A percentile compares a stretch with the other conserved stretches of the same genome.
Conservation (phyloP, 2,329 filamentous ascomycete species). For the Colletotrichum nymphaeae region DNA sequence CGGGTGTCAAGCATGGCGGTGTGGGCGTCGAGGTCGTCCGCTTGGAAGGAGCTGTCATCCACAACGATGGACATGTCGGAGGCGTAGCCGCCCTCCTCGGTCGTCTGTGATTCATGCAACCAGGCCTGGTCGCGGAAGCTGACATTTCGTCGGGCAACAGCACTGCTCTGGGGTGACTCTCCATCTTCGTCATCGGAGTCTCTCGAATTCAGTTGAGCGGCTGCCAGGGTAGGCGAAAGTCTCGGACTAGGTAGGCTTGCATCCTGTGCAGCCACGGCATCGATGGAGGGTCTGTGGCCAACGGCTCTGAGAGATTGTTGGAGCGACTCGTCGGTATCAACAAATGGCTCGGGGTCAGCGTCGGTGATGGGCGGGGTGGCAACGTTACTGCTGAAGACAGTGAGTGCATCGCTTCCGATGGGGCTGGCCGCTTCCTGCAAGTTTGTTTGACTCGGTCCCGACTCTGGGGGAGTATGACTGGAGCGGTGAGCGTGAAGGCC, state of each 20-base stretch:
- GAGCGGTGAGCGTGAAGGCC: conserved; percentile 53
- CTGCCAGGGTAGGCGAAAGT: conserved; percentile 89
- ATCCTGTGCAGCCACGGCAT: conserved; percentile 82
- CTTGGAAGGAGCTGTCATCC: conserved; percentile 42
- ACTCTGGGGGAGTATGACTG: conserved; percentile 58
- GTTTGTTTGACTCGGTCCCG: conserved; percentile 50
- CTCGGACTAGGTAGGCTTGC: conserved; percentile 95
- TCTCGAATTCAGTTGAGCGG: conserved; percentile 62
- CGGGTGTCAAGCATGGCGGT: conserved; percentile 80
- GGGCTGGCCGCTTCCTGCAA: conserved; percentile 54
- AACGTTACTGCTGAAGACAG: conserved; percentile 71
- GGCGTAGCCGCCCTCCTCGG: conserved; percentile 49
- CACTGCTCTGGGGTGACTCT: conserved; percentile 41
- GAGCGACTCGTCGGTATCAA: conserved; percentile 61
- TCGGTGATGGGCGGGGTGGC: conserved; percentile 83
- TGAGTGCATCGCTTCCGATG: conserved; percentile 65
- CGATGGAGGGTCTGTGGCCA: conserved; percentile 66
- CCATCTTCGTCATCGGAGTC: conserved; percentile 57
- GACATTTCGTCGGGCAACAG: conserved; percentile 20
- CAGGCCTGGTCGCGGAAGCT: conserved; percentile 41
- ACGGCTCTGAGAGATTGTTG: conserved; percentile 58
- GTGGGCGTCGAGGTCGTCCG: conserved; percentile 43
- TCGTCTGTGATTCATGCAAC: conserved; percentile 55
- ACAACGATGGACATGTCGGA: conserved; percentile 29
- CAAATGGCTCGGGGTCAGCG: conserved; percentile 73